Evolutionary conservation across 2,329 filamentous ascomycete genomes (phyloP), one percentile per base, ranked within the genome.

Genomic region (Trichoderma harzianum): DNA sequence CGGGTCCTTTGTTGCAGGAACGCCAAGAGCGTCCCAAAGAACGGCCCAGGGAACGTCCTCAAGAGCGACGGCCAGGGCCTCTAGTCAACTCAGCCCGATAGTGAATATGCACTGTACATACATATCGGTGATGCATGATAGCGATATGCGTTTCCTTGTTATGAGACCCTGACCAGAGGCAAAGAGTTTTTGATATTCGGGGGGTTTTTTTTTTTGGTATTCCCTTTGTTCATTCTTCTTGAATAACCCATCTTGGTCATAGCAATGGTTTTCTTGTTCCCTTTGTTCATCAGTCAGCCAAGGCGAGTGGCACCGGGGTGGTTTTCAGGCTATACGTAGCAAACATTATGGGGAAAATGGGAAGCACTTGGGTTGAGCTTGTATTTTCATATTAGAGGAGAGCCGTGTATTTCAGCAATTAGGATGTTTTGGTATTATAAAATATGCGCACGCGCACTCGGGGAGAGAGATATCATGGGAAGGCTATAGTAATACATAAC

Each of bases 81-180:
- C 72, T 81, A 26, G 79, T 81, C 24, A 78, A 78, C 58, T 76
- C 76, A 10, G 80, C 79, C 16, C 73, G 74, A 60, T 77, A 63
- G 64, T n/a, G 18, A n/a, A n/a, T 5, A 39, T 21, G 39, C 24
- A 11, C 5, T 32, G 26, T 24, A 64, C 14, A 64, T 58, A 32
- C 3, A 32, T 6, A 36, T 14, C 43, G 34, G 55, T n/a, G 32
- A 34, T 67, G 36, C 51, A 16, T 60, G 60, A 58, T 30, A 30
- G 36, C 16, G 43, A 36, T 32, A 21, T 34, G 12, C 24, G 10
- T 53, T 61, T 70, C 68, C 34, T 55, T 68, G 34, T 73, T 16
- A 71, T 64, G 69, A 71, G 39, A 63, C 55, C 62, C 62, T 71
- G 62, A 68, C 53, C 55, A 60, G 24, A 63, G 55, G 34, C 36